Conservation (phyloP, 2,329 filamentous ascomycete genomes). For the Aspergillus novofumigatus region DNA sequence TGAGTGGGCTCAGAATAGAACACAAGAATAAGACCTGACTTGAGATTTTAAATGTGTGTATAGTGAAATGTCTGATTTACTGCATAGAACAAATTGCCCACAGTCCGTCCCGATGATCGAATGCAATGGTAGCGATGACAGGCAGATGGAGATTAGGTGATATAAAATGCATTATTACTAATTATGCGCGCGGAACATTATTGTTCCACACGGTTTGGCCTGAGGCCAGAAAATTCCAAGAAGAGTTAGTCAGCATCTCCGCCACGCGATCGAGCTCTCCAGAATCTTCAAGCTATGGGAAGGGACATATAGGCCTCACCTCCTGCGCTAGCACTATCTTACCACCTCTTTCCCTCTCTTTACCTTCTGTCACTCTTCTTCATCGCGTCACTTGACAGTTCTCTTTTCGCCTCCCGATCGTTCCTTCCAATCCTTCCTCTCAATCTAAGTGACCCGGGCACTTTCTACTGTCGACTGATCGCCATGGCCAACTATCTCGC, state of each 20-base stretch:
- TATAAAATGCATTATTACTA: not conserved
- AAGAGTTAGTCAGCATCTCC: constrained; percentile 24
- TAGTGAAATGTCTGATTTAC: not conserved
- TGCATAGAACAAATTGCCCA: not conserved
- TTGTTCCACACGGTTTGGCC: constrained; percentile 8
- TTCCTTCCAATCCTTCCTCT: not conserved
- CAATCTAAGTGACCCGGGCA: not conserved
- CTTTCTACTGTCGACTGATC: constrained; percentile 2
- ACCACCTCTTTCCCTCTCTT: not conserved
- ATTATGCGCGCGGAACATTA: not conserved
- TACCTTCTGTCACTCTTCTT: not conserved
- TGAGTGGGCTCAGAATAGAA: constrained; percentile 47
- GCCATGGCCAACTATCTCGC: constrained; percentile 96
- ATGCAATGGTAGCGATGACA: not conserved
- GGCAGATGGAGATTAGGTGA: not conserved
- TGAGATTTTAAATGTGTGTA: not conserved
- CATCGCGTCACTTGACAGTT: not conserved
- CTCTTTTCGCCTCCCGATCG: not conserved
- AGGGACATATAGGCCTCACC: not conserved
- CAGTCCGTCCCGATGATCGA: not conserved
- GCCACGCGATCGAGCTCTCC: constrained; percentile 27
- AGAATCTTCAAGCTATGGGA: constrained; percentile 29
- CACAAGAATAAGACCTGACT: not conserved
- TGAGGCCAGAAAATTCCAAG: constrained; percentile 15
- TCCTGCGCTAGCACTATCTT: constrained; percentile 10